Base-by-base conservation (phyloP, 2,329 filamentous ascomycete genomes). In the Trichoderma simmonsii region DNA sequence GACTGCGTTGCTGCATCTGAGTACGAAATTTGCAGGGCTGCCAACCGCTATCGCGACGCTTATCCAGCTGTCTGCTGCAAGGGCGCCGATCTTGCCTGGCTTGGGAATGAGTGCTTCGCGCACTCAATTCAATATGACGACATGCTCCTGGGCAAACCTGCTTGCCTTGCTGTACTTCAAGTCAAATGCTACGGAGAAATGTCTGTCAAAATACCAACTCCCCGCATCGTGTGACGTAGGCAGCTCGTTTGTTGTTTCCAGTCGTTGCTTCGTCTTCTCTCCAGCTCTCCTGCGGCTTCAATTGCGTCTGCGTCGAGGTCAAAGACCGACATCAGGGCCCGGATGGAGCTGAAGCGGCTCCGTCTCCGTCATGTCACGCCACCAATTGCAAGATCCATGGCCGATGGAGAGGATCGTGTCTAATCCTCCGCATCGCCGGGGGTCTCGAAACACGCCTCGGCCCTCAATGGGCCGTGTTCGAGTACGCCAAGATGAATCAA, bases 181-280 rank as follows among this genome's bases (percentile, higher is more conserved):
- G 36, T 39, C 36, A 39, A 43, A n/a, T 43, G 15, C 39, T 43
- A 43, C 39, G 15, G 39, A 43, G 39, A 51, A 51, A 51, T 21
- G 43, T 21, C 34, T 26, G 24, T 28, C 32, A 30, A 64, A 43
- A 32, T 24, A 18, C 3, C 26, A 48, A 36, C 57, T 36, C 69
- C 61, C 69, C 69, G 69, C 69, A 71, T 71, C 30, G 21, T 30
- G 51, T 71, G 69, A 71, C 69, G 69, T 71, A 71, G 48, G 3
- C 48, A 24, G 61, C 34, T 36, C 28, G 39, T 36, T 51, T 34
- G 43, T 24, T 26, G 43, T 18, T 39, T 51, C 43, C 43, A 51
- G 43, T 51, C 43, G 18, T 8, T 21, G 26, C 18, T 51, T 51
- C 18, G 43, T 68, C 36, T 12, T 32, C 54, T 21, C 24, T 39